Evolutionary conservation across 441 rosid species (phyloP), one percentile per base, ranked within the genome.

Genomic region (Populus hybrid): DNA sequence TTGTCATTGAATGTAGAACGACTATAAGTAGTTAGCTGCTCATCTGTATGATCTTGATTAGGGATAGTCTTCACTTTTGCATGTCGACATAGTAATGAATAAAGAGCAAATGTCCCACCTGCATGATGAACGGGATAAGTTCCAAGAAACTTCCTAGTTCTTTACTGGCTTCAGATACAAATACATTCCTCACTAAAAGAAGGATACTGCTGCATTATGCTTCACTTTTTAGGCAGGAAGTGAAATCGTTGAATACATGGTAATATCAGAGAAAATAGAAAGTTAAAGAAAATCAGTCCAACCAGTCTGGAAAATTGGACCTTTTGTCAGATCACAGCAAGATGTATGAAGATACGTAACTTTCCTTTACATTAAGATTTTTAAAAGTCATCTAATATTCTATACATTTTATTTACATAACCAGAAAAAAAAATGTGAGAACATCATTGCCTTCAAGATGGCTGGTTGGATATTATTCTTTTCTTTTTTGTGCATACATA

Each of bases 61-160:
- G 96, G 94, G 66, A 94, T 92, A 36, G 91, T 90, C 53, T 85
- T 94, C 77, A 94, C 85, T 57, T 90, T 91, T 16, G 97, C 98
- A 84, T 94, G 97, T 77, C 96, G 89, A 80, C 98, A 94, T 24
- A 94, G 92, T 82, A 92, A 77, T 0, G 98, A 94, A 70, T 94
- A 94, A 59, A 94, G 90, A 40, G 98, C 97, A 30, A 93, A 89
- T 59, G 97, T 89, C 78, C 98, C 98, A 71, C 97, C 98, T 93
- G 83, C 72, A 82, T n/a, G 40, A 76, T 32, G 59, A 73, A 40
- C 24, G 16, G 12, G 28, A 66, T 46, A 46, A 46, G 57, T 46
- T 46, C 57, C 57, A 14, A 46, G 57, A 46, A 46, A 46, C 57
- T 46, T 46, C 4, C 7, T 4, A 46, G 57, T 14, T 46, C 57